Conservation (phyloP, 192 early-diverging fungal genomes). For the Coemansia sp. region DNA sequence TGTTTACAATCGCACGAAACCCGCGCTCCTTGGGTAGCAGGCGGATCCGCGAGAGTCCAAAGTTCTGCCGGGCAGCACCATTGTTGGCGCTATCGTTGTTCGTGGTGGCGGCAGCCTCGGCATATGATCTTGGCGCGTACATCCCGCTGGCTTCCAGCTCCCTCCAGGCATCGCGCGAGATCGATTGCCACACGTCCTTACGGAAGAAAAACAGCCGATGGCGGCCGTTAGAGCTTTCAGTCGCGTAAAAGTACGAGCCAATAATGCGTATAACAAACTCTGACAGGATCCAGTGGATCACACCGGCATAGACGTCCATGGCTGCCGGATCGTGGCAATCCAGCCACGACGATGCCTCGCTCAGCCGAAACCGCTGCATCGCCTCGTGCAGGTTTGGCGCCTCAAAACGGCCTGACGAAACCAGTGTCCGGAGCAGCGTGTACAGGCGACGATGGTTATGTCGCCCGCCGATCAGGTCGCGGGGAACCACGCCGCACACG, state of each 20-base stretch:
- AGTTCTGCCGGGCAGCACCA: constrained; percentile 14
- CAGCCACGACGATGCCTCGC: constrained; percentile 30
- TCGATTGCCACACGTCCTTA: constrained; percentile 65
- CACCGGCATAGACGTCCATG: constrained; percentile 55
- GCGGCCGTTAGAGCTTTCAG: constrained; percentile 63
- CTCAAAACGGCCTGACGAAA: constrained; percentile 60
- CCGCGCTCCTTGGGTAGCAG: constrained; percentile 76
- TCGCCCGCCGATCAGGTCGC: constrained; percentile 57
- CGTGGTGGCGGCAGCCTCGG: not conserved
- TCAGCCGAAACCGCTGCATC: constrained; percentile 56
- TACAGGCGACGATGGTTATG: constrained; percentile 55
- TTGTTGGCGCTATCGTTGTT: not conserved
- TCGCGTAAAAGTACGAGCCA: constrained; percentile 71
- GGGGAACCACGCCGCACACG: constrained; percentile 58
- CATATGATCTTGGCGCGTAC: constrained; percentile 7
- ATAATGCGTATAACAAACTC: constrained; percentile 60
- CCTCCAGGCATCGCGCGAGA: constrained; percentile 50
- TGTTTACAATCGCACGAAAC: constrained; percentile 76
- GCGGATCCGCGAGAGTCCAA: constrained; percentile 63
- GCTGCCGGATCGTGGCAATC: not conserved
- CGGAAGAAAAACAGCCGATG: constrained; percentile 73
- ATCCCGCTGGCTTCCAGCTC: constrained; percentile 40
- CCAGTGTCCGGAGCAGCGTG: constrained; percentile 55
- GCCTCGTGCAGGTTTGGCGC: constrained; percentile 55
- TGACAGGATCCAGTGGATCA: constrained; percentile 66